Evolutionary conservation across 1,284 basidiomycete species (phyloP).

Genomic region (Malassezia equina): DNA sequence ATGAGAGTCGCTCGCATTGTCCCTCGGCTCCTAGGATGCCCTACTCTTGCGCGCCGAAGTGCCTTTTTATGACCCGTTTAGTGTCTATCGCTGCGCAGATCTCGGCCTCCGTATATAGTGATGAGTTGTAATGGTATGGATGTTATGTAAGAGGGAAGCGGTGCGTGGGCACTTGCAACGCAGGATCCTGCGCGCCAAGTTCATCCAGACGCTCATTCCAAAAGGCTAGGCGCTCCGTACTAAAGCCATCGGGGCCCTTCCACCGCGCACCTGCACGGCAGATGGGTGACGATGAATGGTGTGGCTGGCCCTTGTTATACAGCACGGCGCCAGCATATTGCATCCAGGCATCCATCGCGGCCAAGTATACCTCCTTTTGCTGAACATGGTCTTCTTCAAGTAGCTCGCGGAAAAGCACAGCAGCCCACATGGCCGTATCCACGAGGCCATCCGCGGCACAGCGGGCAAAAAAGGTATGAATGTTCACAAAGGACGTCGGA

Average conservation of each 20-base stretch:
- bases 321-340: background rate
- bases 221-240: background rate
- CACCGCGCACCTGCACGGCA: background rate
- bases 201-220: slow-evolving; percentile 2
- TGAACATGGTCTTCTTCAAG: background rate
- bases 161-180: background rate
- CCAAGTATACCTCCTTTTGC: background rate
- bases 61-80: slow-evolving; percentile 20
- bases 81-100: slow-evolving; percentile 4
- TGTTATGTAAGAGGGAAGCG: background rate
- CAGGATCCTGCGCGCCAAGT: slow-evolving; percentile 9
- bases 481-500: background rate
- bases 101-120: background rate
- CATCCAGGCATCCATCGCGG: background rate
- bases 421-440: background rate
- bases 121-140: no score
- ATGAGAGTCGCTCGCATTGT: no score
- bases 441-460: background rate
- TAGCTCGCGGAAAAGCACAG: background rate
- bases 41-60: slow-evolving; percentile 19
- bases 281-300: background rate
- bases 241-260: background rate
- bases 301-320: background rate
- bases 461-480: background rate
- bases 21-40: no score